These are phyloP conservation scores for Orbilia quercus DNA, from an alignment of 2,329 filamentous ascomycete species.

Conservation along the genomic window DNA sequence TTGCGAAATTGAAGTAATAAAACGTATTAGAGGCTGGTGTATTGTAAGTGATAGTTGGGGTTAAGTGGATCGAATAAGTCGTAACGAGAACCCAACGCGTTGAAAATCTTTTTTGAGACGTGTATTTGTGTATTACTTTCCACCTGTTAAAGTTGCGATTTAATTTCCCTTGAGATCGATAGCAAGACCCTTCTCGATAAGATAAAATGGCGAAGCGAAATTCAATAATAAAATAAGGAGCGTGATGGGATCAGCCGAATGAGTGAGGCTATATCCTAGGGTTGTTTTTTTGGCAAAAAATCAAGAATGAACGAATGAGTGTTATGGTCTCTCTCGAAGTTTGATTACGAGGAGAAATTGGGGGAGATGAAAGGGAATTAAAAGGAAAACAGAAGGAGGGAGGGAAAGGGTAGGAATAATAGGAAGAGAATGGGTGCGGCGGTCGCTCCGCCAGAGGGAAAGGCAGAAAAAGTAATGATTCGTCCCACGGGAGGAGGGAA, in stretches of 20 bases:
- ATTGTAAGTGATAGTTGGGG: conserved; percentile 35
- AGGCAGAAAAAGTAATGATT: conserved; percentile 40
- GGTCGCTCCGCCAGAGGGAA: conserved; percentile 26
- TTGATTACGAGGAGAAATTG: conserved; percentile 57
- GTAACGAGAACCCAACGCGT: conserved; percentile 53
- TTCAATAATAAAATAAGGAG: conserved; percentile 59
- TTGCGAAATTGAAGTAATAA: conserved; percentile 52
- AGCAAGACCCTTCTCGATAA: conserved; percentile 51
- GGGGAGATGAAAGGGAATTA: conserved; percentile 57
- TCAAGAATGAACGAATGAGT: conserved; percentile 57
- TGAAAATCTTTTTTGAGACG: conserved; percentile 48
- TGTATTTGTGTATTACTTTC: conserved; percentile 57
- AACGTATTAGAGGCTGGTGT: conserved; percentile 41
- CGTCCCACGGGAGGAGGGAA: conserved; percentile 55
- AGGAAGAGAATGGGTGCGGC: conserved; percentile 40
- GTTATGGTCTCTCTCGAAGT: conserved; percentile 57
- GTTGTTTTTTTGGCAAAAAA: conserved; percentile 56
- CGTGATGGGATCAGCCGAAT: conserved; percentile 61
- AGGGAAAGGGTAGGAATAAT: conserved; percentile 52
- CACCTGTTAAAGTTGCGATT: conserved; percentile 46
- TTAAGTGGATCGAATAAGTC: conserved; percentile 54
- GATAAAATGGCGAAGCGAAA: conserved; percentile 56
- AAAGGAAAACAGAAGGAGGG: conserved; percentile 57
- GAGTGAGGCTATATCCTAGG: conserved; percentile 60
- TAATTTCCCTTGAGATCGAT: conserved; percentile 36